Evolutionary conservation across 2,329 filamentous ascomycete genomes (phyloP).

Genomic region (Tolypocladium album): DNA sequence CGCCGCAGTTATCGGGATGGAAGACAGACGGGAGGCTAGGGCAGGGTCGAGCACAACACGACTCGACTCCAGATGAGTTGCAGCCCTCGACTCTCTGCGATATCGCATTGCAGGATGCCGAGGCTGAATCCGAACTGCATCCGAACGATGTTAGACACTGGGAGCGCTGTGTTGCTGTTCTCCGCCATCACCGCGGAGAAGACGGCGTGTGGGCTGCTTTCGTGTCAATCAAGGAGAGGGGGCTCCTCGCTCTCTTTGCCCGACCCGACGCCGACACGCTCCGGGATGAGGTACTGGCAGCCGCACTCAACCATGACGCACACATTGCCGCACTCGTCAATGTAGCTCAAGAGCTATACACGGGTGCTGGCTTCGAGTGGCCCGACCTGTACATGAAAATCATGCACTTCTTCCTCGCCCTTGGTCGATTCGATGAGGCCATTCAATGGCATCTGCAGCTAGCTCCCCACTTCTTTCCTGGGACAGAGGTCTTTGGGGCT

Average conservation of each 20-base stretch:
- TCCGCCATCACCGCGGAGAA: constrained; percentile 9
- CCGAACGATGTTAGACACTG: constrained; percentile 8
- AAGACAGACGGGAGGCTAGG: constrained; percentile 9
- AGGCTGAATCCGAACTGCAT: not conserved
- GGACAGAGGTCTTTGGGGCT: constrained; percentile 26
- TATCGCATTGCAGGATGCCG: not conserved
- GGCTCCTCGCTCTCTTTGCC: constrained; percentile 9
- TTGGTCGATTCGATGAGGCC: constrained; percentile 24
- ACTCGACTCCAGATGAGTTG: not conserved
- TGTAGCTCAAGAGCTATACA: constrained; percentile 22
- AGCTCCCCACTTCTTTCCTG: constrained; percentile 29
- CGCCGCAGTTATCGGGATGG: constrained; percentile 6
- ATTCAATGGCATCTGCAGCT: constrained; percentile 38
- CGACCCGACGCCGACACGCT: constrained; percentile 12
- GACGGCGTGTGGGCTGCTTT: constrained; percentile 18
- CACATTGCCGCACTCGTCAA: constrained; percentile 15
- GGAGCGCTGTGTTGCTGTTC: constrained; percentile 8
- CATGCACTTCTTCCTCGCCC: constrained; percentile 30
- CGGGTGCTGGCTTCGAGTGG: constrained; percentile 30
- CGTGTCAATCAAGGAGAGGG: constrained; percentile 9
- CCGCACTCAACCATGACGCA: constrained; percentile 13
- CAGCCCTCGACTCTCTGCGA: not conserved
- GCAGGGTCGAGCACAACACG: constrained; percentile 4
- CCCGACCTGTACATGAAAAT: constrained; percentile 38
- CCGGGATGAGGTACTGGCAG: constrained; percentile 18